A percentile compares a stretch with the other conserved stretches of the same genome.
These are phyloP conservation scores for Kwoniella shivajii DNA, from an alignment of 1,284 basidiomycete genomes.

Conservation along the genomic window DNA sequence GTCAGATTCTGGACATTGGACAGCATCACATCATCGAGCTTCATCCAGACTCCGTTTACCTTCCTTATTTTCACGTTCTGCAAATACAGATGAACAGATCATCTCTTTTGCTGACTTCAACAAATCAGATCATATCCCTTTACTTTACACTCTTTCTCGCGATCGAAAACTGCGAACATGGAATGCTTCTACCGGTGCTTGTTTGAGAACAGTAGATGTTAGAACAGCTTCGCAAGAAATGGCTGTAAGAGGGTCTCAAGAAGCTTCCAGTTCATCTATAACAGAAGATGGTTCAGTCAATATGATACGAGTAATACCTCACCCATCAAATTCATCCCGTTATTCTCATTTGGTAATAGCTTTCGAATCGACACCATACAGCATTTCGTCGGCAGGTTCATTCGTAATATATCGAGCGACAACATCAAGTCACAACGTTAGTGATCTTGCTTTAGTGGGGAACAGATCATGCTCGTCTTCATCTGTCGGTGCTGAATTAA, in stretches of 20 bases:
- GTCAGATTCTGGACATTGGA: conserved; percentile 31
- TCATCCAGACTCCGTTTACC: conserved; percentile 39
- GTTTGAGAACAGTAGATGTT: conserved; percentile 50
- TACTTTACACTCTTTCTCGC: conserved; percentile 82
- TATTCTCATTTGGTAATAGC: conserved; percentile 50
- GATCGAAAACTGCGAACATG: conserved; percentile 82
- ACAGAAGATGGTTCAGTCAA: conserved; percentile 22
- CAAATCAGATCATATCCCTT: conserved; percentile 59
- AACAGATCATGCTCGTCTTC: conserved; percentile 33
- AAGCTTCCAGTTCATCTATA: conserved; percentile 5
- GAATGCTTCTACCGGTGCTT: conserved; percentile 53
- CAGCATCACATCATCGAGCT: conserved; percentile 40
- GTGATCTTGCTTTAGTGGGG: conserved; percentile 44
- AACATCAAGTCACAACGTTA: conserved; percentile 28
- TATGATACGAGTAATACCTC: conserved; percentile 45
- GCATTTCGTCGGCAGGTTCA: conserved; percentile 39
- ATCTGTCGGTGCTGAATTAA: conserved; percentile 41
- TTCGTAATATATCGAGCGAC: conserved; percentile 51
- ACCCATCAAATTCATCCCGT: conserved; percentile 36
- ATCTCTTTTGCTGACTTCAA: conserved; percentile 39
- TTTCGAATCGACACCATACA: conserved; percentile 46
- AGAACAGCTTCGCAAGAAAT: conserved; percentile 35
- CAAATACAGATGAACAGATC: conserved; percentile 37
- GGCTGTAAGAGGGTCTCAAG: conserved; percentile 16
- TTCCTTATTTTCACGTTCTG: conserved; percentile 40